Evolutionary conservation across 768 basidiomycete genomes (phyloP).

Genomic region (Termitomyces sp.): DNA sequence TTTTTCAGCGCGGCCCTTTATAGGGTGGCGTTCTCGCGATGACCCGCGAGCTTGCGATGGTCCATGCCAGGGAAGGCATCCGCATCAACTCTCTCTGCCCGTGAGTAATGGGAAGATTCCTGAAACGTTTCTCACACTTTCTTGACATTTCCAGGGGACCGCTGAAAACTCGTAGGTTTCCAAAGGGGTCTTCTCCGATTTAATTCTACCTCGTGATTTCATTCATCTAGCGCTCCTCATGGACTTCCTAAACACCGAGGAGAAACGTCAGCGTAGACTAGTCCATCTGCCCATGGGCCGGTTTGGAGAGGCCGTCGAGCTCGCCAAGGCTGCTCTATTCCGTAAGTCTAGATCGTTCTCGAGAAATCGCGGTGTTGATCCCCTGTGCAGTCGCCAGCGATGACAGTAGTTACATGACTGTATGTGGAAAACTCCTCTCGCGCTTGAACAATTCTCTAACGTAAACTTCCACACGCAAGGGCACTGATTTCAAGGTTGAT

Average conservation of each 20-base stretch:
- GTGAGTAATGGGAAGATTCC: constrained; percentile 38
- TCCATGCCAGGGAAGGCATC: constrained; percentile 96
- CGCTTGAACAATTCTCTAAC: not conserved
- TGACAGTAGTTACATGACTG: constrained; percentile 95
- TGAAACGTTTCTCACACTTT: constrained; percentile 6
- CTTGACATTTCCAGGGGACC: constrained; percentile 62
- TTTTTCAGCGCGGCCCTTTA: not conserved
- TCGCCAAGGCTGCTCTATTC: constrained; percentile 91
- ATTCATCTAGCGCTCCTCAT: constrained; percentile 75
- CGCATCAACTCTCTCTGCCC: constrained; percentile 95
- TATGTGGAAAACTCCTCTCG: constrained; percentile 28
- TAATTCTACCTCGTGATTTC: constrained; percentile 7
- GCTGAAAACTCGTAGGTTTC: constrained; percentile 79
- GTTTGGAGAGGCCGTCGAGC: constrained; percentile 95
- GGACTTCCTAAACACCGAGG: constrained; percentile 95
- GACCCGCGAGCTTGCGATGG: constrained; percentile 97
- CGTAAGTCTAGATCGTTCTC: constrained; percentile 41
- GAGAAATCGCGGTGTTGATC: not conserved
- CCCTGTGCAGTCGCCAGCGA: constrained; percentile 71
- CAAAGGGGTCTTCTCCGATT: not conserved
- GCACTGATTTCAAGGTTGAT: constrained; percentile 93
- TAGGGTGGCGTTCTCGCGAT: constrained; percentile 97
- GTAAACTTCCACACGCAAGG: constrained; percentile 34
- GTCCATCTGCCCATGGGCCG: constrained; percentile 95
- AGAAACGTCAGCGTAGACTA: constrained; percentile 89